Conservation (phyloP, 805 yeast species). For the Kluyveromyces lactis region DNA sequence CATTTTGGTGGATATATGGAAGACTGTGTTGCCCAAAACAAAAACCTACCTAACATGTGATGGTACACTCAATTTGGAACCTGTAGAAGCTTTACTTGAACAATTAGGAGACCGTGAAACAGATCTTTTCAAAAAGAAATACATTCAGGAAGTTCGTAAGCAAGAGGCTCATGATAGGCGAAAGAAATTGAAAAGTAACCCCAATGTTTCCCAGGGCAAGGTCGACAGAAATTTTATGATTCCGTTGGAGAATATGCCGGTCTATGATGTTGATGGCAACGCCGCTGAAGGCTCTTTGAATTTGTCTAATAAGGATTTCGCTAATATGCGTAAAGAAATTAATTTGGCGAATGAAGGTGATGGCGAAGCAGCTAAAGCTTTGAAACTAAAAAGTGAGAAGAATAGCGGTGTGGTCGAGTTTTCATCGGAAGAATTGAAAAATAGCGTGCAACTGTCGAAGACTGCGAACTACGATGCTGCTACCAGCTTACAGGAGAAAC, state of each 20-base stretch:
- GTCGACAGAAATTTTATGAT: constrained; percentile 61
- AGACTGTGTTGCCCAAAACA: constrained; percentile 53
- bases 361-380: constrained; percentile 55
- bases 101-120: constrained; percentile 68
- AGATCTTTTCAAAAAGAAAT: constrained; percentile 62
- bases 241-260: constrained; percentile 65
- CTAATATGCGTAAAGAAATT: constrained; percentile 49
- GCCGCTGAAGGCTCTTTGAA: constrained; percentile 58
- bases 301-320: constrained; percentile 63
- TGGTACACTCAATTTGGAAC: constrained; percentile 67
- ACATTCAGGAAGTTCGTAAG: constrained; percentile 60
- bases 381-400: constrained; percentile 35
- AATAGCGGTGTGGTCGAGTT: constrained; percentile 20
- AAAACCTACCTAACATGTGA: constrained; percentile 82
- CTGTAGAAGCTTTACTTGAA: constrained; percentile 64
- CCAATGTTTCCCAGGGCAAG: constrained; percentile 56
- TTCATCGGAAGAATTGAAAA: constrained; percentile 23
- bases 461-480: constrained; percentile 38
- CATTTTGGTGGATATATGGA: constrained; percentile 75
- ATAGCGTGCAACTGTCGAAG: constrained; percentile 30
- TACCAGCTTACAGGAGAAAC: constrained; percentile 33
- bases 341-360: constrained; percentile 68
- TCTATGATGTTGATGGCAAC: constrained; percentile 70
- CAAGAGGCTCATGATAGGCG: constrained; percentile 58
- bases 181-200: constrained; percentile 41